phyloP scores from a whole-genome alignment of 768 basidiomycete genomes.

The Panaeolus papilionaceus region DNA sequence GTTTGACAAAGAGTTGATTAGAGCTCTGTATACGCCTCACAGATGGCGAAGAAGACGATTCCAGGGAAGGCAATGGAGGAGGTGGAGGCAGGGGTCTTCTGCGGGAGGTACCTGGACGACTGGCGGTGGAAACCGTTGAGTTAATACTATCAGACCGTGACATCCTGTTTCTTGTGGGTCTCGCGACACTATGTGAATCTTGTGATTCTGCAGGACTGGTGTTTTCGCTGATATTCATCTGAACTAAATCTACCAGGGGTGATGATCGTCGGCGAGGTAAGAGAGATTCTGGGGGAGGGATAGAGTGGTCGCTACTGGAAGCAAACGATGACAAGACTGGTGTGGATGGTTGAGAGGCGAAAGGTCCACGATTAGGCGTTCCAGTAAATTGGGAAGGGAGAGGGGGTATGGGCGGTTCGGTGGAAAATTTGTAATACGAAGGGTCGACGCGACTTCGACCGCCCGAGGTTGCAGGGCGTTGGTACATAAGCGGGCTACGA shows the following conservation, averaged over 20 bases:
- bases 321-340: constrained; percentile 5
- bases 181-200: constrained; percentile 7
- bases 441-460: constrained; percentile 3
- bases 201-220: neutral
- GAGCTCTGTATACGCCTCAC: constrained; percentile 16
- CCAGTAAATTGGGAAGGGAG: constrained; percentile 11
- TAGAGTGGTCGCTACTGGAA: neutral
- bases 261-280: constrained; percentile 7
- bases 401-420: neutral
- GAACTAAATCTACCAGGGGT: constrained; percentile 1
- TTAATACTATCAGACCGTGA: constrained; percentile 17
- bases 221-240: neutral
- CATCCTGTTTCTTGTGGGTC: neutral
- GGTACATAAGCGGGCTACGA: neutral
- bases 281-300: constrained; percentile 5
- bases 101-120: constrained; percentile 4
- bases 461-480: constrained; percentile 1
- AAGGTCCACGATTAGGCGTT: neutral
- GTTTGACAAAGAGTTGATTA: constrained; percentile 1
- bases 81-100: constrained; percentile 15
- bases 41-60: neutral
- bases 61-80: neutral
- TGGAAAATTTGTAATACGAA: neutral
- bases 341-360: constrained; percentile 11
- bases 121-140: constrained; percentile 9